Percentiles rank a stretch among this genome's conserved stretches.
These are phyloP conservation scores for Solanum pennellii DNA, from an alignment of 257 asterid genomes.

Conservation along the genomic window DNA sequence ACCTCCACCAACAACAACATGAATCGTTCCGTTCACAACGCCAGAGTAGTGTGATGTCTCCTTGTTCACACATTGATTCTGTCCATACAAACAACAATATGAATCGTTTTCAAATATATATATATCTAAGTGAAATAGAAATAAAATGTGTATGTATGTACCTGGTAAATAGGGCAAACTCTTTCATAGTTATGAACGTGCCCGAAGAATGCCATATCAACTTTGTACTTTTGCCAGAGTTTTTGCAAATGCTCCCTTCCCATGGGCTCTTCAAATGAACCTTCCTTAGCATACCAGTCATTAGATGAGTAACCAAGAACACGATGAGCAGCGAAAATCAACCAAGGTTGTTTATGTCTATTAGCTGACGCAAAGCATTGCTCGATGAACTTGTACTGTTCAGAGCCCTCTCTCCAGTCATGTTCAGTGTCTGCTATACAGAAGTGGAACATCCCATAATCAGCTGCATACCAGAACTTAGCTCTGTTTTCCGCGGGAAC, in stretches of 20 bases:
- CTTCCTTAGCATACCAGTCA: slow-evolving; percentile 5
- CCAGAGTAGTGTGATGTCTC: slow-evolving; percentile 43
- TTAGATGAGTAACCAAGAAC: slow-evolving; percentile 28
- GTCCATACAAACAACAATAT: not conserved
- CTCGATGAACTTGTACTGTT: slow-evolving; percentile 23
- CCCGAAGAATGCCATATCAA: not conserved
- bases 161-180: not conserved
- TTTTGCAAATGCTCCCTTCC: not conserved
- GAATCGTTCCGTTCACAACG: too few relatives aligned
- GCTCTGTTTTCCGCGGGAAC: slow-evolving; percentile 38
- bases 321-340: slow-evolving; percentile 8
- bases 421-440: slow-evolving; percentile 29
- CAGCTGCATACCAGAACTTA: slow-evolving; percentile 35
- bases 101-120: too few relatives aligned
- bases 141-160: not conserved
- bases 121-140: too few relatives aligned
- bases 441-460: slow-evolving; percentile 32
- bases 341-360: slow-evolving; percentile 27
- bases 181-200: not conserved
- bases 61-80: slow-evolving; percentile 46
- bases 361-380: slow-evolving; percentile 24
- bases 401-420: slow-evolving; percentile 38
- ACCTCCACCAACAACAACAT: too few relatives aligned
- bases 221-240: not conserved
- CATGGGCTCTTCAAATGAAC: not conserved